These are phyloP conservation scores for Neospora caninum DNA, from an alignment of 169 alveolate genomes.

Conservation along the genomic window DNA sequence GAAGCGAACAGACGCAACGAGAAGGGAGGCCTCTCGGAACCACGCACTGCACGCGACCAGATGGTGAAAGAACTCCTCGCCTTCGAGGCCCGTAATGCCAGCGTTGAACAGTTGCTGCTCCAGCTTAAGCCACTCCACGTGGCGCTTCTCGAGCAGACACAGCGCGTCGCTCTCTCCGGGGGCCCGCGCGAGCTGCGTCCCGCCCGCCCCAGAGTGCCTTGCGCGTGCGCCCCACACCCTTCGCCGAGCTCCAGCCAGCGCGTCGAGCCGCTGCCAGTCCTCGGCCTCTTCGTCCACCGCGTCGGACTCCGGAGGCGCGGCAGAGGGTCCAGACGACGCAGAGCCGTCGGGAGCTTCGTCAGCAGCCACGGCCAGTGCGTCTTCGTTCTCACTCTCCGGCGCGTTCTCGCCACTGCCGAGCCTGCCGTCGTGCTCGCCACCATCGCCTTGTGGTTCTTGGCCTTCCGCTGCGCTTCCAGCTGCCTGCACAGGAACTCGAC, in stretches of 20 bases:
- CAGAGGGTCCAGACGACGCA: background rate
- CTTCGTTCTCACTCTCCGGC: background rate
- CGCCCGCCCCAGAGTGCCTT: background rate
- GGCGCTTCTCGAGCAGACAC: constrained; percentile 6
- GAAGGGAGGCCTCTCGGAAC: constrained; percentile 64
- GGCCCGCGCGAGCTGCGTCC: background rate
- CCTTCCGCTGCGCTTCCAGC: too few species aligned
- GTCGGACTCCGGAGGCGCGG: background rate
- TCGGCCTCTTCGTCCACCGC: constrained; percentile 36
- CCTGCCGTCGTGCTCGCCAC: background rate
- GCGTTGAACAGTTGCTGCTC: constrained; percentile 61
- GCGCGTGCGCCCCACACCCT: background rate
- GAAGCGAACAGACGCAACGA: background rate
- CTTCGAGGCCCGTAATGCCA: constrained; percentile 57
- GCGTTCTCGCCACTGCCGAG: constrained; percentile 23
- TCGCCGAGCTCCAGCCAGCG: background rate
- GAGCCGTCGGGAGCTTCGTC: background rate
- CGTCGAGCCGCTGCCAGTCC: background rate
- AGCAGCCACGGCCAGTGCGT: background rate
- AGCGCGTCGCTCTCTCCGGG: background rate
- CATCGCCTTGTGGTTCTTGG: too few species aligned
- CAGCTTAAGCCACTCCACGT: constrained; percentile 56
- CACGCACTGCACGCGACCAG: constrained; percentile 62
- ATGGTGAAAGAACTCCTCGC: constrained; percentile 50
- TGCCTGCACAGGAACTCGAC: background rate